A percentile compares a stretch with the other conserved stretches of the same genome.
Conservation (phyloP, 345 rosid genomes). For the Pseudoturritis turrita region DNA sequence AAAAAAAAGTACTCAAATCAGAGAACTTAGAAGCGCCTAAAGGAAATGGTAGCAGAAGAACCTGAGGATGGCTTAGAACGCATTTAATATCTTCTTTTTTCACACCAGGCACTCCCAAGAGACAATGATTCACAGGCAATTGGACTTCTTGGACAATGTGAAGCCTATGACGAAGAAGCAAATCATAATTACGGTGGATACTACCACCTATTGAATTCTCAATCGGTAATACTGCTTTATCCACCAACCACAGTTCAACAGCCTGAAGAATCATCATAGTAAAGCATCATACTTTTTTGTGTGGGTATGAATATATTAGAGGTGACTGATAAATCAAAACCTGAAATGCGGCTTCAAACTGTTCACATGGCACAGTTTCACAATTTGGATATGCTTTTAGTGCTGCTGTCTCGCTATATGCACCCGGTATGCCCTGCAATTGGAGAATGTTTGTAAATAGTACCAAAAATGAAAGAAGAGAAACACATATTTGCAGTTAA, state of each 20-base stretch:
- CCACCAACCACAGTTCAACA: constrained; percentile 91
- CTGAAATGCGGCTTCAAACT: constrained; percentile 84
- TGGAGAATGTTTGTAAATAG: constrained; percentile 7
- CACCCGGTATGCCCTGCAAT: constrained; percentile 83
- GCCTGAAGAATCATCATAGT: constrained; percentile 50
- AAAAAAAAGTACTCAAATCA: not conserved
- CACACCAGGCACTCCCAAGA: constrained; percentile 75
- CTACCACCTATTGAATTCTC: constrained; percentile 95
- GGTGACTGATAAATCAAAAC: constrained; percentile 31
- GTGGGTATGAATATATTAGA: not conserved
- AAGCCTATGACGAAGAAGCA: constrained; percentile 91
- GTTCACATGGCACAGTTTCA: constrained; percentile 86
- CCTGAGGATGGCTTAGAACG: constrained; percentile 95
- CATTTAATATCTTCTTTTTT: constrained; percentile 56
- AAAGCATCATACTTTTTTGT: not conserved
- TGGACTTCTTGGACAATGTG: constrained; percentile 93
- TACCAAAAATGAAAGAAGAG: constrained; percentile 14
- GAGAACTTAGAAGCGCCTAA: not conserved
- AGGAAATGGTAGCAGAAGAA: constrained; percentile 17
- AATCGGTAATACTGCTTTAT: constrained; percentile 87
- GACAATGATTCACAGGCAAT: constrained; percentile 76
- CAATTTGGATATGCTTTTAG: constrained; percentile 79
- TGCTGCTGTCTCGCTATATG: constrained; percentile 92
- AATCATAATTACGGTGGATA: constrained; percentile 89
- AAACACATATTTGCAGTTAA: not conserved